Evolutionary conservation across 2,329 filamentous ascomycete species (phyloP).

Genomic region (Hortaea werneckii): DNA sequence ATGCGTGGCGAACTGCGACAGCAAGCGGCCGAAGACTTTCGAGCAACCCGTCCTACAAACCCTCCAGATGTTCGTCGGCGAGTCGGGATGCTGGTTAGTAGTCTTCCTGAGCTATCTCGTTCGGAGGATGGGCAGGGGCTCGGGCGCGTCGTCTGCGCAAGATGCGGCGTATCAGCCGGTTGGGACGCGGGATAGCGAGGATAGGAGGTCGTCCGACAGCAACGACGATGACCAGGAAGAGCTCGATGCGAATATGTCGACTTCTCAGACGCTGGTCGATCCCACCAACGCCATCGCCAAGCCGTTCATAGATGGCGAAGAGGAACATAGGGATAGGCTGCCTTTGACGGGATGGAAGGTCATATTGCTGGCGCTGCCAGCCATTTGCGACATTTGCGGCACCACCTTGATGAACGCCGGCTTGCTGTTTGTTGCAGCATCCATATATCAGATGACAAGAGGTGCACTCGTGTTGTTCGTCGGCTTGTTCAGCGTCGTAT

Average conservation of each 20-base stretch:
- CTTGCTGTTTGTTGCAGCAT: conserved; percentile 83
- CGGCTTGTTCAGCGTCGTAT: conserved; percentile 86
- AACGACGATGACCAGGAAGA: conserved; percentile 30
- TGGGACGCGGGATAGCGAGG: conserved; percentile 17
- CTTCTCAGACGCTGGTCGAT: conserved; percentile 27
- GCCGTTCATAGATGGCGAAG: conserved; percentile 36
- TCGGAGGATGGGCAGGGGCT: conserved; percentile 25
- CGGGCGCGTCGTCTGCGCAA: conserved; percentile 13
- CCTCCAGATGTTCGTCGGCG: conserved; percentile 93
- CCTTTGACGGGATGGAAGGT: conserved; percentile 62
- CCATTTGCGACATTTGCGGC: conserved; percentile 86
- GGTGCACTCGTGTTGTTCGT: conserved; percentile 93
- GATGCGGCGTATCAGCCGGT: conserved; percentile 22
- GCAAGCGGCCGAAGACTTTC: conserved; percentile 60
- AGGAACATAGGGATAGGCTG: conserved; percentile 38
- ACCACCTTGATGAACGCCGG: conserved; percentile 98
- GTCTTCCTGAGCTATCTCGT: conserved; percentile 61
- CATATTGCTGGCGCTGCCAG: conserved; percentile 68
- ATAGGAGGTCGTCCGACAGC: conserved; percentile 26
- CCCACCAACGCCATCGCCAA: conserved; percentile 40
- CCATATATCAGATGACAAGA: conserved; percentile 97
- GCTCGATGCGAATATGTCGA: conserved; percentile 33
- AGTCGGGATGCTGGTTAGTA: conserved; percentile 93
- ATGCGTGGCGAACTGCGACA: conserved; percentile 84
- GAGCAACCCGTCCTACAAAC: conserved; percentile 96